phyloP scores from a whole-genome alignment of 192 early-diverging fungal genomes.

The Backusella circina region DNA sequence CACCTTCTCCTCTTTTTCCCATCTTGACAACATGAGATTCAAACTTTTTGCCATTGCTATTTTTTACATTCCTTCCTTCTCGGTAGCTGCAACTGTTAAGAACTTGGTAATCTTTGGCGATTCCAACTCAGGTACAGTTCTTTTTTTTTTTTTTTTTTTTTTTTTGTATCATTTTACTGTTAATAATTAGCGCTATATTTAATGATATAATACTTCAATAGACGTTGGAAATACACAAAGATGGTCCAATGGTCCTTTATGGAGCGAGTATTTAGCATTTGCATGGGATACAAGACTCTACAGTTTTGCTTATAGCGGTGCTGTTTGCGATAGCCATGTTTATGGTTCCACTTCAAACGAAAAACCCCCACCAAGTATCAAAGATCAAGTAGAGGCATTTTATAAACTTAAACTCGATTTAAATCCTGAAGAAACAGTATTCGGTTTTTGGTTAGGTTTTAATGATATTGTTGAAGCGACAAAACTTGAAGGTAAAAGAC shows the following conservation, averaged over 20 bases:
- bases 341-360: not conserved
- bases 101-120: slow-evolving; percentile 38
- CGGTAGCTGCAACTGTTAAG: slow-evolving; percentile 4
- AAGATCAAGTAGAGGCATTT: slow-evolving; percentile 31
- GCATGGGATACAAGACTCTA: slow-evolving; percentile 29
- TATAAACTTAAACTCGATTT: slow-evolving; percentile 24
- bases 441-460: slow-evolving; percentile 31
- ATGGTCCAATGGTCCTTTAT: slow-evolving; percentile 31
- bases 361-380: slow-evolving; percentile 11
- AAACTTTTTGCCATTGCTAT: not conserved
- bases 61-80: not conserved
- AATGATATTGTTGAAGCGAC: slow-evolving; percentile 17
- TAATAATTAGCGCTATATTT: not conserved
- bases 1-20: not conserved
- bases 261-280: slow-evolving; percentile 25
- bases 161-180: not conserved
- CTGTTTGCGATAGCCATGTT: slow-evolving; percentile 17
- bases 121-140: slow-evolving; percentile 28
- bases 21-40: not conserved
- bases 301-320: slow-evolving; percentile 30
- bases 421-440: slow-evolving; percentile 29
- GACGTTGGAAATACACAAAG: slow-evolving; percentile 21
- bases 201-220: not conserved
- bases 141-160: not conserved
- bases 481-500: not conserved